Evolutionary conservation across 305 asterid species (phyloP).

Genomic region (Striga hermonthica): DNA sequence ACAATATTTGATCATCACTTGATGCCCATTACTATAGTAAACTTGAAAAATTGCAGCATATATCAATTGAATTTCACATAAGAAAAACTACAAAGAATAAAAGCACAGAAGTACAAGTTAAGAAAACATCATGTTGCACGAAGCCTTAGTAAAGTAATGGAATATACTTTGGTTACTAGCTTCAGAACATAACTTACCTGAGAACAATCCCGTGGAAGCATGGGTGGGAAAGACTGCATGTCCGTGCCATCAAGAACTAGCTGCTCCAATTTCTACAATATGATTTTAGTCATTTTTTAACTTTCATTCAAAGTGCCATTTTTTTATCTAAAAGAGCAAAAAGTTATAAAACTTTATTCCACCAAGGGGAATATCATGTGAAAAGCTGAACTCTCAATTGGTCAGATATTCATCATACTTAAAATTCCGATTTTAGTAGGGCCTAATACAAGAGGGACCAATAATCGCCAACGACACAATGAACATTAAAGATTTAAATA

Average conservation of each 20-base stretch:
- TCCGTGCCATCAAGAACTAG: slow-evolving; percentile 76
- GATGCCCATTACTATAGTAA: slow-evolving; percentile 16
- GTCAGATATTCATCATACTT: slow-evolving; percentile 20
- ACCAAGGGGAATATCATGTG: not conserved
- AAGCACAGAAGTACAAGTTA: slow-evolving; percentile 12
- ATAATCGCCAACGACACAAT: not conserved
- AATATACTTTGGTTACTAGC: slow-evolving; percentile 25
- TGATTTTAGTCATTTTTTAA: not conserved
- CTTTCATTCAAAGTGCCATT: too few species aligned
- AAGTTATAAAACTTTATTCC: slow-evolving; percentile 8
- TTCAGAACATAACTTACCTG: slow-evolving; percentile 51
- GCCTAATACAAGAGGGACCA: slow-evolving; percentile 10
- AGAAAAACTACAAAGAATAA: slow-evolving; percentile 4
- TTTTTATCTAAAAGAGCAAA: slow-evolving; percentile 24
- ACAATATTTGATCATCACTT: not conserved
- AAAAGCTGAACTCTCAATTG: slow-evolving; percentile 20
- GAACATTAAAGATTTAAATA: too few species aligned
- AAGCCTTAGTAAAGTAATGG: slow-evolving; percentile 1
- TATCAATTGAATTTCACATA: slow-evolving; percentile 14
- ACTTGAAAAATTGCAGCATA: slow-evolving; percentile 17
- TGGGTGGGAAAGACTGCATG: slow-evolving; percentile 75
- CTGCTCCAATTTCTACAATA: slow-evolving; percentile 67
- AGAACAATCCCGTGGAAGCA: slow-evolving; percentile 86
- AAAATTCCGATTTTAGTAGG: slow-evolving; percentile 14
- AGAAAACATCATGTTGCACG: slow-evolving; percentile 19